These are phyloP conservation scores for Suaeda aralocaspica DNA, from an alignment of 148 eudicot genomes.

Conservation along the genomic window DNA sequence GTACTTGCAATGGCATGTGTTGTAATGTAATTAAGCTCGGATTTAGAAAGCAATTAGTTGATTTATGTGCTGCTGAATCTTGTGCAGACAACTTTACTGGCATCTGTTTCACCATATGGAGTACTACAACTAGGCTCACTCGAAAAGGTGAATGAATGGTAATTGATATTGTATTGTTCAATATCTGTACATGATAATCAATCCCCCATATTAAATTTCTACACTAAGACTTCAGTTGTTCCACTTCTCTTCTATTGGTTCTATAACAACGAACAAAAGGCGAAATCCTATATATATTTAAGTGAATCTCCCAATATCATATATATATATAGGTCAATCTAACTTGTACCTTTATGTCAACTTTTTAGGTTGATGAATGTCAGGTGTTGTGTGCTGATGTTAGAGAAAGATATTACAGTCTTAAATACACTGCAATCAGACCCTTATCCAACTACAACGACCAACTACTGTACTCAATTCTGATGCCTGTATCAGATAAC, in stretches of 20 bases:
- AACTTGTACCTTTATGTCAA: too few species aligned
- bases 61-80: background rate
- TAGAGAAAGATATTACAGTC: background rate
- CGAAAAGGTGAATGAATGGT: conserved; percentile 1
- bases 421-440: background rate
- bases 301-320: too few species aligned
- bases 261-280: too few species aligned
- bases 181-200: too few species aligned
- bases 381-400: background rate
- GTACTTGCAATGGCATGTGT: too few species aligned
- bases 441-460: background rate
- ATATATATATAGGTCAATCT: too few species aligned
- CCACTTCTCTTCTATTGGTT: too few species aligned
- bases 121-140: conserved; percentile 1
- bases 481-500: background rate
- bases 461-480: background rate
- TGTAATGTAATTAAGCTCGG: too few species aligned
- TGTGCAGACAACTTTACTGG: conserved; percentile 7
- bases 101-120: background rate
- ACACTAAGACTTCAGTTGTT: too few species aligned
- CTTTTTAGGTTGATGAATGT: background rate
- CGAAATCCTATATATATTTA: too few species aligned
- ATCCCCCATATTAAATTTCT: too few species aligned
- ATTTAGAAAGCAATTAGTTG: background rate
- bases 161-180: too few species aligned